A percentile compares a stretch with the other conserved stretches of the same genome.
Conservation (phyloP, 2,329 filamentous ascomycete genomes). For the Botrytis sinoallii region DNA sequence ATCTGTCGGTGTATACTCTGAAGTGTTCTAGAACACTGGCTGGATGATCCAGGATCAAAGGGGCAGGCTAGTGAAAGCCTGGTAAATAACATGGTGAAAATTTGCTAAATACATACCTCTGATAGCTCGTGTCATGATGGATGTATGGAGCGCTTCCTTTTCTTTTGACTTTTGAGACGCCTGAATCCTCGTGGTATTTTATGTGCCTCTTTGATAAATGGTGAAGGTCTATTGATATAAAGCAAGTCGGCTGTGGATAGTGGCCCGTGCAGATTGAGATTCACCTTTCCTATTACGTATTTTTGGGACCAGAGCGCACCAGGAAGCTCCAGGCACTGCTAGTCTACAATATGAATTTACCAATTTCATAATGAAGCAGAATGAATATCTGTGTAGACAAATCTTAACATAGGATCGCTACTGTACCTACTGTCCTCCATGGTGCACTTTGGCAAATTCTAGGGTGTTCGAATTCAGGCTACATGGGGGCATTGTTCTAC, state of each 20-base stretch:
- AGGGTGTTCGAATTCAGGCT: neutral
- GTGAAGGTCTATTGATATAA: neutral
- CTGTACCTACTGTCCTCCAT: neutral
- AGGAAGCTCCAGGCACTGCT: neutral
- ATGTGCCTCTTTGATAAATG: neutral
- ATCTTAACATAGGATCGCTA: neutral
- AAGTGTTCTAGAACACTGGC: neutral
- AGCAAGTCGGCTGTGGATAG: neutral
- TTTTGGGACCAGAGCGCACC: neutral
- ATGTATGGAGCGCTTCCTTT: neutral
- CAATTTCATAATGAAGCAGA: neutral
- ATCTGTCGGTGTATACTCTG: neutral
- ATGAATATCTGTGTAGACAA: neutral
- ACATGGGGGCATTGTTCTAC: neutral
- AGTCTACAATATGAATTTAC: neutral
- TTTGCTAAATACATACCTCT: slow-evolving; percentile 44
- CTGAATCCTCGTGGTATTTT: neutral
- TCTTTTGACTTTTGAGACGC: neutral
- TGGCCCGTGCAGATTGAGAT: neutral
- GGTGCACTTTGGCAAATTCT: neutral
- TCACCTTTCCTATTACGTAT: neutral
- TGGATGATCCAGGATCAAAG: neutral
- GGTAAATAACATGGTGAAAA: neutral
- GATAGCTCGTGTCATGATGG: slow-evolving; percentile 54
- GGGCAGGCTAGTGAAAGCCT: neutral